Conservation (phyloP, 164 flowering plant species). For the Sedum album region DNA sequence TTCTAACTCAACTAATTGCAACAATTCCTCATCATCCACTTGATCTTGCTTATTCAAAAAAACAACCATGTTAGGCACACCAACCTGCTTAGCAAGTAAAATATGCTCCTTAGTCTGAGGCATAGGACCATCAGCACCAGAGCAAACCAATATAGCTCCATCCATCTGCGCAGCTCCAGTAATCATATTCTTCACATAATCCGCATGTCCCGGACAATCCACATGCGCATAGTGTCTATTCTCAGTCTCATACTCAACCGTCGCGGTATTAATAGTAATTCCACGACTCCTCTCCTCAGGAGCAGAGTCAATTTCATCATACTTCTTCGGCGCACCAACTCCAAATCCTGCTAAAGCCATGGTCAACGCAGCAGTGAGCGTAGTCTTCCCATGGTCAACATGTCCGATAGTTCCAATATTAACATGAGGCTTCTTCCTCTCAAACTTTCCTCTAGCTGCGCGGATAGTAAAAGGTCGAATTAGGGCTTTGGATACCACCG, state of each 20-base stretch:
- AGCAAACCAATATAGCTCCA: slow-evolving; percentile 55
- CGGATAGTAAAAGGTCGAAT: slow-evolving; percentile 27
- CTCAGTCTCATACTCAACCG: slow-evolving; percentile 64
- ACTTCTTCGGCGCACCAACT: slow-evolving; percentile 44
- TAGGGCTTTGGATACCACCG: neutral
- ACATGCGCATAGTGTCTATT: slow-evolving; percentile 63
- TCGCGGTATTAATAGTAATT: slow-evolving; percentile 60
- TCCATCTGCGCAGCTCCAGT: slow-evolving; percentile 79
- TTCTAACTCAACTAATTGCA: slow-evolving; percentile 60
- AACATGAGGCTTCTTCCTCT: slow-evolving; percentile 61
- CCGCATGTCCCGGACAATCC: slow-evolving; percentile 69
- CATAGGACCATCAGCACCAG: slow-evolving; percentile 71
- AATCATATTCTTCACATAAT: slow-evolving; percentile 67
- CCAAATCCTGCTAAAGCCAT: slow-evolving; percentile 58
- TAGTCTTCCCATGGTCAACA: slow-evolving; percentile 71
- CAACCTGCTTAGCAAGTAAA: slow-evolving; percentile 61
- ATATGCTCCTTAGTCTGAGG: no score
- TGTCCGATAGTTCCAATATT: slow-evolving; percentile 69
- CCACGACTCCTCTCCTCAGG: slow-evolving; percentile 64
- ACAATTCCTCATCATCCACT: slow-evolving; percentile 59
- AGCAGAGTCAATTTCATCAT: no score
- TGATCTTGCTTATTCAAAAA: slow-evolving; percentile 61
- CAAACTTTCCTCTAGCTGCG: slow-evolving; percentile 61
- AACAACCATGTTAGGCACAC: slow-evolving; percentile 60
- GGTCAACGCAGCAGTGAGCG: slow-evolving; percentile 61